Evolutionary conservation across 2,329 filamentous ascomycete genomes (phyloP).

Genomic region (Aspergillus transmontanensis): DNA sequence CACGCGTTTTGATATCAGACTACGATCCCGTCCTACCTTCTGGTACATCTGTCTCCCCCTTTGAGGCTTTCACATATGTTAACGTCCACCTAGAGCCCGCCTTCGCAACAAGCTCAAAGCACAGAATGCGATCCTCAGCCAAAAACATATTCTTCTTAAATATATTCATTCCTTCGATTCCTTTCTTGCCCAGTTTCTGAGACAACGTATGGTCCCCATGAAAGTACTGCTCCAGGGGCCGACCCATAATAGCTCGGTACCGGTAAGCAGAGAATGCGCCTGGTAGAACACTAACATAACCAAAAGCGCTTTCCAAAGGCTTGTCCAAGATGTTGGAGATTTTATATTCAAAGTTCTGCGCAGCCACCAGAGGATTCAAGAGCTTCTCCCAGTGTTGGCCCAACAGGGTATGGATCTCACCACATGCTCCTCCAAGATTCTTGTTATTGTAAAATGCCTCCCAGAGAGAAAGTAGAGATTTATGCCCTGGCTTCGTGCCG

Average conservation of each 20-base stretch:
- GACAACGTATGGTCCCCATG: conserved; percentile 98
- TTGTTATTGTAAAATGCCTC: conserved; percentile 99
- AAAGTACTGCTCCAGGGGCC: conserved; percentile 97
- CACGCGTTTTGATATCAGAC: not conserved
- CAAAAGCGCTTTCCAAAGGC: conserved; percentile 93
- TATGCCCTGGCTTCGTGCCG: conserved; percentile 91
- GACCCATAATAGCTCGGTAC: conserved; percentile 97
- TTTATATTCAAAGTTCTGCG: conserved; percentile 99
- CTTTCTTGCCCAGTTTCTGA: conserved; percentile 94
- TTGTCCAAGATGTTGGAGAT: conserved; percentile 99
- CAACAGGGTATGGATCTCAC: conserved; percentile 98
- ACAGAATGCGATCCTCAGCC: conserved; percentile 99
- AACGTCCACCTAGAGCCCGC: conserved; percentile 98
- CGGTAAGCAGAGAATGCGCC: conserved; percentile 98
- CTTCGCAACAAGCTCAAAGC: conserved; percentile 98
- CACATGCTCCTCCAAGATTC: conserved; percentile 94
- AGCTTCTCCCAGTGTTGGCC: conserved; percentile 81
- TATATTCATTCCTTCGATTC: conserved; percentile 99
- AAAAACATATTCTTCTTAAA: conserved; percentile 99
- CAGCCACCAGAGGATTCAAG: conserved; percentile 93
- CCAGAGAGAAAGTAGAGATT: conserved; percentile 91
- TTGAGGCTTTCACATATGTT: conserved; percentile 97
- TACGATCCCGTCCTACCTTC: conserved; percentile 62
- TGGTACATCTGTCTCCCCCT: conserved; percentile 97
- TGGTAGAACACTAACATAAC: conserved; percentile 95